Base-by-base conservation (phyloP, 1,284 basidiomycete genomes). In the Ustilago xerochloae region DNA sequence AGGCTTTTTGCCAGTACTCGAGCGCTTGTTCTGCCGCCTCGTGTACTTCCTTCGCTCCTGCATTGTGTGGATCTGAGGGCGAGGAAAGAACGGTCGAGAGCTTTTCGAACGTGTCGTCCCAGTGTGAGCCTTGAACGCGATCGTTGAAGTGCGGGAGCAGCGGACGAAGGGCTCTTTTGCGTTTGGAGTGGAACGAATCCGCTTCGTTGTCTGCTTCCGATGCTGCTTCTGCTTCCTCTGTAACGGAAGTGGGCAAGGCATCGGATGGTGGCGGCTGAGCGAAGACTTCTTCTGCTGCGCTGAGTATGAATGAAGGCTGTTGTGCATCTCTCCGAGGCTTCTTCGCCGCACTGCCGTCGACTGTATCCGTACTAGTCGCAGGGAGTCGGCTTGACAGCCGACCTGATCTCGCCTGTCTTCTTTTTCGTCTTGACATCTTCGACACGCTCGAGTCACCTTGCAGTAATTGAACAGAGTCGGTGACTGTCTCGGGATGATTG, bases 91-190 rank as follows among this genome's bases (percentile, higher is more conserved):
- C 35, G 10, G 28, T 13, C 32, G 28, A 16, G 38, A 49, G 46
- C 18, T 32, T 20, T 0, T 26, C 8, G 33, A 71, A 35, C n/a
- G 45, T 5, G 15, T 55, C 30, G 43, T 71, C 68, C 69, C 69
- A 72, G 47, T 54, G 55, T 2, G 63, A 59, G 48, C 38, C 51
- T 38, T 59, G 50, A 36, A 72, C 47, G 15, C 69, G 59, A 30
- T 72, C 69, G 60, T 63, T 72, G 46, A 66, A 72, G 56, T 65
- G 63, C 1, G 63, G 24, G 2, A 72, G 55, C 1, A 49, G 46
- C 1, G 61, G 61, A 9, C 50, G 49, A n/a, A 18, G 49, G 8
- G 49, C 20, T 45, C 48, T 32, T 36, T 43, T 13, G 9, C 41
- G n/a, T n/a, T n/a, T n/a, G 1, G 22, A 6, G 22, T 24, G 41